These are phyloP conservation scores for Hyphopichia khmerensis DNA, from an alignment of 1,139 yeast species.

Conservation along the genomic window DNA sequence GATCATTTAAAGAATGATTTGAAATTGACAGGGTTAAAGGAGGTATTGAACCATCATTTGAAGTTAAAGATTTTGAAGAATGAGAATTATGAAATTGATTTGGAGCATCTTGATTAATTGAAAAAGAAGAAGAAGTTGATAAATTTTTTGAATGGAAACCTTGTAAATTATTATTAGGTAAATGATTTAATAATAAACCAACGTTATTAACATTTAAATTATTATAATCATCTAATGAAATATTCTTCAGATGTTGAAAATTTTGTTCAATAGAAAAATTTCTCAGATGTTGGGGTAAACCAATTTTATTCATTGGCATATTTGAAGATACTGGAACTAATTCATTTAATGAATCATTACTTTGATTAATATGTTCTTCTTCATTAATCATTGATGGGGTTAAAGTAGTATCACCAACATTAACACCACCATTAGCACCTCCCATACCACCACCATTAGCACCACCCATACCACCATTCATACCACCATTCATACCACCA, in stretches of 20 bases:
- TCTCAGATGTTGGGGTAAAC: conserved; percentile 8
- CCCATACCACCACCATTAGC: too few relatives aligned
- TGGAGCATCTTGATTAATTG: conserved; percentile 19
- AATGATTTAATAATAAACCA: neutral
- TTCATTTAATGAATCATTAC: conserved; percentile 12
- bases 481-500: too few relatives aligned
- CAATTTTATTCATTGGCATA: conserved; percentile 9
- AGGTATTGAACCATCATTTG: conserved; percentile 41
- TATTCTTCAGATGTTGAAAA: conserved; percentile 23
- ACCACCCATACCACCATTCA: too few relatives aligned
- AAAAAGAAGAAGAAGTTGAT: conserved; percentile 18
- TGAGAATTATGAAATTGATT: conserved; percentile 6
- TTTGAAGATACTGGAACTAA: conserved; percentile 25
- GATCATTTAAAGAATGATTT: conserved; percentile 35
- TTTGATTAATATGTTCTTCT: neutral
- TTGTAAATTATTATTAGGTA: neutral
- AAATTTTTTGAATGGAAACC: conserved; percentile 11
- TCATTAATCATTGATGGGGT: neutral
- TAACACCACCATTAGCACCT: too few relatives aligned
- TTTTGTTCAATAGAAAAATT: conserved; percentile 10
- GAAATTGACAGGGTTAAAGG: conserved; percentile 35
- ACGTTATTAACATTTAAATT: neutral
- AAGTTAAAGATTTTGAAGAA: conserved; percentile 27
- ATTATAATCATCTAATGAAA: conserved; percentile 21
- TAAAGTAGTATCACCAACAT: neutral